These are phyloP conservation scores for Myriosclerotinia duriaeana DNA, from an alignment of 2,329 filamentous ascomycete species.

Conservation along the genomic window DNA sequence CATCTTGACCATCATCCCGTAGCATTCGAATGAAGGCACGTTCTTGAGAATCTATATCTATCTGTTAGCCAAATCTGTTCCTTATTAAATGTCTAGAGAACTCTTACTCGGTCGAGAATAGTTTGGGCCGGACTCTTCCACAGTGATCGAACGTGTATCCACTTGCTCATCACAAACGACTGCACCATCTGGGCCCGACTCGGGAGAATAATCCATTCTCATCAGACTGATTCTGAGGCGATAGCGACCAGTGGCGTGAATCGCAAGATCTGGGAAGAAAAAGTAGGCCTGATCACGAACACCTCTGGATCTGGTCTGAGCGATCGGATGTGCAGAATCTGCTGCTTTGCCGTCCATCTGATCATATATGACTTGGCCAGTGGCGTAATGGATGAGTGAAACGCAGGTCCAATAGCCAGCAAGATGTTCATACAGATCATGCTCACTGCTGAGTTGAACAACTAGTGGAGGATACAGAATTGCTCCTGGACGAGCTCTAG, in stretches of 20 bases:
- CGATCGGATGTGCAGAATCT: slow-evolving; percentile 38
- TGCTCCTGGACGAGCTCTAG: slow-evolving; percentile 31
- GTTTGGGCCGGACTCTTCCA: slow-evolving; percentile 31
- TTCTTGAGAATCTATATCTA: slow-evolving; percentile 33
- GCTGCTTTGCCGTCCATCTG: slow-evolving; percentile 34
- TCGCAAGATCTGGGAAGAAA: slow-evolving; percentile 38
- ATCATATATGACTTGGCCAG: slow-evolving; percentile 35
- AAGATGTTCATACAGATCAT: slow-evolving; percentile 35
- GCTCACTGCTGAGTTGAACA: slow-evolving; percentile 34
- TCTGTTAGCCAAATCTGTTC: slow-evolving; percentile 26
- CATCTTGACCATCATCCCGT: slow-evolving; percentile 35
- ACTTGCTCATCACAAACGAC: slow-evolving; percentile 34
- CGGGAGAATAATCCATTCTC: slow-evolving; percentile 37
- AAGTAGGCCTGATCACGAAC: slow-evolving; percentile 37
- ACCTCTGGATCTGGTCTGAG: slow-evolving; percentile 24
- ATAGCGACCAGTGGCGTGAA: slow-evolving; percentile 37
- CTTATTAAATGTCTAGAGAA: background rate
- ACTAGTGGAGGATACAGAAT: slow-evolving; percentile 37
- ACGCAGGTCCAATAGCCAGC: slow-evolving; percentile 36
- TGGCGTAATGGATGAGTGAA: slow-evolving; percentile 35
- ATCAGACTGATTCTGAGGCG: slow-evolving; percentile 37
- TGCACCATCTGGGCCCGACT: slow-evolving; percentile 30
- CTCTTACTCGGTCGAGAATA: slow-evolving; percentile 35
- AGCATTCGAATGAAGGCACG: slow-evolving; percentile 35
- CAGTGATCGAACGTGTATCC: slow-evolving; percentile 36